These are phyloP conservation scores for Lactarius hengduanensis DNA, from an alignment of 768 basidiomycete genomes.

Conservation along the genomic window DNA sequence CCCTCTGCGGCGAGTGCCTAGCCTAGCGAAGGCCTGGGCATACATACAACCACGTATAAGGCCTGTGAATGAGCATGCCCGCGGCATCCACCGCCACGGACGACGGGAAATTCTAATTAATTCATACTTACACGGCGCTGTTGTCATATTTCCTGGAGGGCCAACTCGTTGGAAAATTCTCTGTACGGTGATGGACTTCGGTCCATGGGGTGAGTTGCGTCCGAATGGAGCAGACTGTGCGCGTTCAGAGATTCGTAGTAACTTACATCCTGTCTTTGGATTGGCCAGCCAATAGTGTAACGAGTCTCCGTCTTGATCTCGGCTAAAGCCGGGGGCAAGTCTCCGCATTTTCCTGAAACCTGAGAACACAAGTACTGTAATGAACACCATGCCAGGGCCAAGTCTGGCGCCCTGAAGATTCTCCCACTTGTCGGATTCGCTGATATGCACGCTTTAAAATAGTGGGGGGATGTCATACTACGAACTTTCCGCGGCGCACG, in stretches of 20 bases:
- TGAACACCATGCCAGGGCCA: not conserved
- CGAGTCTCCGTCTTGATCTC: not conserved
- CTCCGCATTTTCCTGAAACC: not conserved
- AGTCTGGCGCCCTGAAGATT: not conserved
- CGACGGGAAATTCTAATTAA: not conserved
- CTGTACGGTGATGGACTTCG: not conserved
- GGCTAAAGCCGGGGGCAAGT: not conserved
- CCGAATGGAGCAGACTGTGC: not conserved
- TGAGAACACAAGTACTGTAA: not conserved
- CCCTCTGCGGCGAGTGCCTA: not conserved
- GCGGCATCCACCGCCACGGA: not conserved
- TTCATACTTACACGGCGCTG: not conserved
- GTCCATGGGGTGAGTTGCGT: conserved; percentile 1
- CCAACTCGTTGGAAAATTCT: not conserved
- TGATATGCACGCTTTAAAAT: not conserved
- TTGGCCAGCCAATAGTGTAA: not conserved
- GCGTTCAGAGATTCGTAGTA: not conserved
- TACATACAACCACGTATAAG: not conserved
- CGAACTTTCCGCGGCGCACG: conserved; percentile 12
- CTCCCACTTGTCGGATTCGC: conserved; percentile 4
- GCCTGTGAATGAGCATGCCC: not conserved
- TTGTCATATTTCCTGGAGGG: not conserved
- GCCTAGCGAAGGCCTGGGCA: not conserved
- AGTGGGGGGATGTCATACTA: not conserved
- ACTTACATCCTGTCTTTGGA: not conserved